These are phyloP conservation scores for Podila horticola DNA, from an alignment of 192 early-diverging fungal genomes.

Conservation along the genomic window DNA sequence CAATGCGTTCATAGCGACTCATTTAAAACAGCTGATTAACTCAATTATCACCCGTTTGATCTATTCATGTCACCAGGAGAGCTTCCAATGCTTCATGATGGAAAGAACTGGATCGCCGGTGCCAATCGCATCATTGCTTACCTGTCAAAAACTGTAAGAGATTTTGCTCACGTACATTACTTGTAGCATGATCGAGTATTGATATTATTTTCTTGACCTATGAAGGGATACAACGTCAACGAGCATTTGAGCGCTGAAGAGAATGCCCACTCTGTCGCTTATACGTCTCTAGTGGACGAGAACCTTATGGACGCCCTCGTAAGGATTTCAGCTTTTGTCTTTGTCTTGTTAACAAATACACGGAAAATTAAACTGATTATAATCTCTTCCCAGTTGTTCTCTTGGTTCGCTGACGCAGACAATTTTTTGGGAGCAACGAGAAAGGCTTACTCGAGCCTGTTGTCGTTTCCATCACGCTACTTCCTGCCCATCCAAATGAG, in stretches of 20 bases:
- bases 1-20: background rate
- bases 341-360: too few species aligned
- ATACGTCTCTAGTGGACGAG: conserved; percentile 78
- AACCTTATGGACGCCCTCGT: conserved; percentile 80
- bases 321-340: conserved; percentile 3
- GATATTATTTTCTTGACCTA: conserved; percentile 16
- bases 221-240: conserved; percentile 53
- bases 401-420: conserved; percentile 83
- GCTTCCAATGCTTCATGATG: conserved; percentile 75
- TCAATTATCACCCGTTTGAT: background rate
- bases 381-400: conserved; percentile 65
- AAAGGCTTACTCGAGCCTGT: conserved; percentile 74
- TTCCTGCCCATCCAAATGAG: conserved; percentile 79
- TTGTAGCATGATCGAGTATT: conserved; percentile 12
- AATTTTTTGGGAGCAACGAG: conserved; percentile 83
- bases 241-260: conserved; percentile 49
- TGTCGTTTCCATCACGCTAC: conserved; percentile 76
- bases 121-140: conserved; percentile 59
- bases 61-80: conserved; percentile 60
- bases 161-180: background rate
- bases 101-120: conserved; percentile 63
- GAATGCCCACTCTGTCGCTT: conserved; percentile 63
- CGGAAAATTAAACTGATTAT: background rate
- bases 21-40: background rate
- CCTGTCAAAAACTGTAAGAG: conserved; percentile 48